Conservation (phyloP, 257 asterid genomes). For the Phtheirospermum japonicum region DNA sequence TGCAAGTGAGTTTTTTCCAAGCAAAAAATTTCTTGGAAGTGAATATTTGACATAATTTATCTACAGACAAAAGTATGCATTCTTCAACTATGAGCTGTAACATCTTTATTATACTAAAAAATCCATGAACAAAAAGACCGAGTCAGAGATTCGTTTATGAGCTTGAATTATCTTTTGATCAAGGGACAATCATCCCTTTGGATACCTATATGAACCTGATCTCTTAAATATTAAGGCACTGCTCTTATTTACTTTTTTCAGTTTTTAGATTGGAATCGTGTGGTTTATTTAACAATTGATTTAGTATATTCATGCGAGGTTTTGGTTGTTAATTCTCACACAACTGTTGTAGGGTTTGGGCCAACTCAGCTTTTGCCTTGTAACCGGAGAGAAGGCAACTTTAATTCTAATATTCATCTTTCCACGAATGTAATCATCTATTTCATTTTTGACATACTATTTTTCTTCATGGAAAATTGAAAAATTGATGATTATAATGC, state of each 20-base stretch:
- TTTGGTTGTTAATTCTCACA: slow-evolving; percentile 23
- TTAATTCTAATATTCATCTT: too few species aligned
- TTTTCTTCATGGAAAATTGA: too few species aligned
- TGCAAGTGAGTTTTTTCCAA: not conserved
- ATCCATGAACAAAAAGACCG: slow-evolving; percentile 1
- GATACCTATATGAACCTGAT: slow-evolving; percentile 24
- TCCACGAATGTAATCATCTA: too few species aligned
- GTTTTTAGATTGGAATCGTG: slow-evolving; percentile 28
- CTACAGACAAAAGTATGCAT: slow-evolving; percentile 8
- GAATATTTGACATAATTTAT: slow-evolving; percentile 19
- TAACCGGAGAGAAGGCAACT: too few species aligned
- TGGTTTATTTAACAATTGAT: slow-evolving; percentile 17
- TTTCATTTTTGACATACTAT: too few species aligned
- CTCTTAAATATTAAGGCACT: slow-evolving; percentile 3
- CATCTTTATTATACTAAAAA: slow-evolving; percentile 1
- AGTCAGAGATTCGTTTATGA: slow-evolving; percentile 32
- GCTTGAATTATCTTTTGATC: not conserved
- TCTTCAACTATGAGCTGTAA: slow-evolving; percentile 38
- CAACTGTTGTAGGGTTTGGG: too few species aligned
- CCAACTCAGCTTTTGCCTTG: too few species aligned
- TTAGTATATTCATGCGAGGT: slow-evolving; percentile 28
- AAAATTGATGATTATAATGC: too few species aligned
- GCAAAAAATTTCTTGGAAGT: slow-evolving; percentile 15
- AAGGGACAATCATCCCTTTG: slow-evolving; percentile 24
- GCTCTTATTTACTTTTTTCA: too few species aligned